phyloP scores from a whole-genome alignment of 495 filamentous ascomycete species.

The Aspergillus steynii region DNA sequence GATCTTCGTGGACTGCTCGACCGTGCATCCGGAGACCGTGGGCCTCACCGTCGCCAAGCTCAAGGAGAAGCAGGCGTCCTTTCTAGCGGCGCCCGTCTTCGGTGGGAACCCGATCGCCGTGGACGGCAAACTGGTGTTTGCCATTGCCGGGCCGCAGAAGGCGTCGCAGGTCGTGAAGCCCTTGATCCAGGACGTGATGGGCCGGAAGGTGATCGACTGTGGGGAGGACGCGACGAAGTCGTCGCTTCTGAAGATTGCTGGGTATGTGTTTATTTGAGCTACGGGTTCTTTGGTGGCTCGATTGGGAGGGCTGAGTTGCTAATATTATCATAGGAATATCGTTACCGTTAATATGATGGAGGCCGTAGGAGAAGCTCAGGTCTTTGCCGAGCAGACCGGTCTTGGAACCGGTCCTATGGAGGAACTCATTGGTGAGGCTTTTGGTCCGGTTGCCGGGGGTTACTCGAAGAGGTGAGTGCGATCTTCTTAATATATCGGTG shows the following conservation, averaged over 20 bases:
- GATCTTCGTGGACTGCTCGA: constrained; percentile 53
- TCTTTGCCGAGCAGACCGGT: constrained; percentile 55
- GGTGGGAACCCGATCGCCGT: constrained; percentile 47
- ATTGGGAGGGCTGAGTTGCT: neutral
- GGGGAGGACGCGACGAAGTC: constrained; percentile 48
- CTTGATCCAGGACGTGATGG: constrained; percentile 49
- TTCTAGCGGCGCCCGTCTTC: constrained; percentile 47
- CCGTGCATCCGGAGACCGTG: constrained; percentile 45
- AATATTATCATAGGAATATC: constrained; percentile 35
- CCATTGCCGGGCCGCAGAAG: constrained; percentile 39
- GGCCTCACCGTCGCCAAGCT: constrained; percentile 34
- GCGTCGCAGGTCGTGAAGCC: constrained; percentile 40
- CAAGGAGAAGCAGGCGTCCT: constrained; percentile 35
- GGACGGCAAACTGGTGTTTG: constrained; percentile 48
- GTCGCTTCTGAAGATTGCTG: constrained; percentile 49
- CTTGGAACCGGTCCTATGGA: constrained; percentile 52
- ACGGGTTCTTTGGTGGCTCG: too few relatives aligned
- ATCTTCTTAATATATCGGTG: neutral
- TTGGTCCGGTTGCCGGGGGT: constrained; percentile 49
- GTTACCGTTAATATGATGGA: constrained; percentile 52
- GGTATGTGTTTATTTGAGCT: constrained; percentile 23
- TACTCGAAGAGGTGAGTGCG: constrained; percentile 46
- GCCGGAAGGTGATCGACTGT: constrained; percentile 47
- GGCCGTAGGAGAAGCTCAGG: constrained; percentile 53
- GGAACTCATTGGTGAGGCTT: constrained; percentile 51